phyloP scores from a whole-genome alignment of 2,329 filamentous ascomycete genomes.

The Aphanoascus verrucosus region DNA sequence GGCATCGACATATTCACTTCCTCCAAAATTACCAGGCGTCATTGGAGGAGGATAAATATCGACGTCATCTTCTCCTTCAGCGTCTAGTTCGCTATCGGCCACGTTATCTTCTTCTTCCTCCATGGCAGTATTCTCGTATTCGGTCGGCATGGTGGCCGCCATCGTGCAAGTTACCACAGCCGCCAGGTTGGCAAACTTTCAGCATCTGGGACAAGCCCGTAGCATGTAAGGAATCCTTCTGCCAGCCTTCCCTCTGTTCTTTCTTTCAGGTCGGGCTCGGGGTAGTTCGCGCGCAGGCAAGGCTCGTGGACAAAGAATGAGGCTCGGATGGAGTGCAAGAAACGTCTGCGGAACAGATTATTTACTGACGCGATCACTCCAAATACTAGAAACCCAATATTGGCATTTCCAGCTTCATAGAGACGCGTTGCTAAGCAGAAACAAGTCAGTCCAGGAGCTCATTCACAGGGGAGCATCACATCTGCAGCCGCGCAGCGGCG shows the following conservation, averaged over 20 bases:
- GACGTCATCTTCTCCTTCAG: slow-evolving; percentile 36
- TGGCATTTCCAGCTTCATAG: background rate
- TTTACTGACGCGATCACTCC: background rate
- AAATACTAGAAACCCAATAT: background rate
- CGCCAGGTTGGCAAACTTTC: slow-evolving; percentile 27
- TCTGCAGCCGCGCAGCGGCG: slow-evolving; percentile 8
- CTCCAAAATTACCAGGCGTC: slow-evolving; percentile 21
- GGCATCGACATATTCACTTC: slow-evolving; percentile 13
- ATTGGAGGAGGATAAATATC: slow-evolving; percentile 28
- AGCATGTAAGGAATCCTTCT: background rate
- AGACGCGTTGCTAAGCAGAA: background rate
- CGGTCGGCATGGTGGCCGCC: slow-evolving; percentile 34
- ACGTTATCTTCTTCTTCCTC: slow-evolving; percentile 25
- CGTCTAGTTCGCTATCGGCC: slow-evolving; percentile 35
- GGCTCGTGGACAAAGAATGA: background rate
- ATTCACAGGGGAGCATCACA: background rate
- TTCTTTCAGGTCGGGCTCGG: background rate
- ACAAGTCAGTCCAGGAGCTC: slow-evolving; percentile 6
- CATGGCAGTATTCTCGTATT: slow-evolving; percentile 27
- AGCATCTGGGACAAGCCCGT: slow-evolving; percentile 15
- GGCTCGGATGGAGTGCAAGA: no score
- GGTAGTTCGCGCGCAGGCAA: background rate
- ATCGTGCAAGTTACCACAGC: slow-evolving; percentile 31
- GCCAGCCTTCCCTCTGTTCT: background rate
- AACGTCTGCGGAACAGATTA: background rate